phyloP scores from a whole-genome alignment of 2,329 filamentous ascomycete genomes.

The Drechslera avenae region DNA sequence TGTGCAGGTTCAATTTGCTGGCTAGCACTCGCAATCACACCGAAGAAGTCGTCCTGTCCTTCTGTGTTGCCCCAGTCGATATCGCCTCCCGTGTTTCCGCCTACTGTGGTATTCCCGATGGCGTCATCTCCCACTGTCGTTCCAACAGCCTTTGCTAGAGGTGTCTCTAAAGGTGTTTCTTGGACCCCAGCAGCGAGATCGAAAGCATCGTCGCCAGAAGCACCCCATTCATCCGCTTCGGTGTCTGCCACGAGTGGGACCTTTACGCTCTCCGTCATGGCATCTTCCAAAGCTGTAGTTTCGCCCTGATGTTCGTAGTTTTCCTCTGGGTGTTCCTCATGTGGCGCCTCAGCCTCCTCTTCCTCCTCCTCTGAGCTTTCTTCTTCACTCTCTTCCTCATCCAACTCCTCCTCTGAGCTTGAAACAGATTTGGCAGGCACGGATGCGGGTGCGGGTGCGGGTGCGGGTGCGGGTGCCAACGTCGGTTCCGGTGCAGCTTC shows the following conservation, averaged over 20 bases:
- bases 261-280: slow-evolving; percentile 50
- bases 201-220: slow-evolving; percentile 37
- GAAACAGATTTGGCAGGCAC: slow-evolving; percentile 1
- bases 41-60: slow-evolving; percentile 44
- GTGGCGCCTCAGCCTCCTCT: background rate
- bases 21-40: slow-evolving; percentile 15
- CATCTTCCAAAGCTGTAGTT: slow-evolving; percentile 52
- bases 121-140: slow-evolving; percentile 41
- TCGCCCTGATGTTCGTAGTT: slow-evolving; percentile 57
- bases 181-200: slow-evolving; percentile 36
- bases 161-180: slow-evolving; percentile 30
- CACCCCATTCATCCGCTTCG: slow-evolving; percentile 45
- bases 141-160: slow-evolving; percentile 34
- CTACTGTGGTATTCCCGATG: slow-evolving; percentile 38
- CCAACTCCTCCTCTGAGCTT: slow-evolving; percentile 20
- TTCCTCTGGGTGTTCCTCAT: slow-evolving; percentile 33
- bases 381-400: slow-evolving; percentile 45
- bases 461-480: too few species aligned
- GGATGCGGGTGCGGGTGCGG: too few species aligned
- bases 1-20: slow-evolving; percentile 25
- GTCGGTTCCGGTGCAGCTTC: background rate
- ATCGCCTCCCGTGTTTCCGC: slow-evolving; percentile 37
- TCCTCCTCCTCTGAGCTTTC: slow-evolving; percentile 19
- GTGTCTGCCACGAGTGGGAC: slow-evolving; percentile 51
- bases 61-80: slow-evolving; percentile 45